Base-by-base conservation (phyloP, 352 stramenopile species). In the Phytopythium montanum region DNA sequence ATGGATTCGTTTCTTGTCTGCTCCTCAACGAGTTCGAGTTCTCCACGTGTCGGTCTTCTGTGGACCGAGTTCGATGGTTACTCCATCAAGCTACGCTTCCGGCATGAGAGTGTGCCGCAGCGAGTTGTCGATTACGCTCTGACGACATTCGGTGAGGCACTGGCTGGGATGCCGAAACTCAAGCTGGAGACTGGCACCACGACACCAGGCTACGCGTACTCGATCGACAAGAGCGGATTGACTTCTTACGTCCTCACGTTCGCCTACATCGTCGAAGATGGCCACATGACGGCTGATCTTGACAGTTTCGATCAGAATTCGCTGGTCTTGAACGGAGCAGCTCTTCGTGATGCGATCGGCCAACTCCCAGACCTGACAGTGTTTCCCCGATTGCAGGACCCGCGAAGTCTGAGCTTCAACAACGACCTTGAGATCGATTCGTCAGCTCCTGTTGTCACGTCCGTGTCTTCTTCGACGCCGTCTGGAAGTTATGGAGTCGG, bases 21-120 rank as follows among this genome's bases (percentile, higher is more conserved):
- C 34, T 75, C 73, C 0, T 70, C 61, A 2, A 45, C 56, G 7
- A 61, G 54, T 0, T 54, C 61, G 28, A 44, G 53, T 4, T 55
- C 39, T 2, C 16, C 59, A 44, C 55, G 59, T 6, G 60, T 75
- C 2, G 83, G 77, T 5, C 14, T 90, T 9, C 38, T 87, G 7
- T 93, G 83, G 83, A 91, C 79, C 0, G 83, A 93, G 39, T 91
- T 82, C 39, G 81, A 93, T 42, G 83, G 81, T 0, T 73, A 85
- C 26, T 74, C 79, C 2, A 73, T 79, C 9, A 91, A 93, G 39
- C 45, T 90, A 18, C 79, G 80, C 19, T 73, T 90, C 48, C 71
- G 78, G 0, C 81, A 90, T 46, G 60, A 66, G 7, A 58, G 54
- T 2, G 50, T 73, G 16, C 54, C 69, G 1, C 65, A 75, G n/a